Base-by-base conservation (phyloP, 495 filamentous ascomycete genomes). In the Rostrohypoxylon terebratum region DNA sequence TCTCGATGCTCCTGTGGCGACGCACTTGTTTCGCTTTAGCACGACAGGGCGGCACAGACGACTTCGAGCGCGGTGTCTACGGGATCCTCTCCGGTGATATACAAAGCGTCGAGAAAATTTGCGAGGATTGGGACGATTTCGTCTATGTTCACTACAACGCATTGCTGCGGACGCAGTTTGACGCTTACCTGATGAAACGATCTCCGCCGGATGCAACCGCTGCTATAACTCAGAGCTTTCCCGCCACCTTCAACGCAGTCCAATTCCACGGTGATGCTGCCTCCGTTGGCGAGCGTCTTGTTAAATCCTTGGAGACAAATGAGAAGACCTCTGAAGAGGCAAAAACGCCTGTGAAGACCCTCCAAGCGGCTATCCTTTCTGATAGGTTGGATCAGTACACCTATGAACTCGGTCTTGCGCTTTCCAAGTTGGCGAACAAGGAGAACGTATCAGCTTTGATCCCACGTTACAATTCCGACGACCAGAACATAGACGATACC, bases 131-230 rank as follows among this genome's bases (percentile, higher is more conserved):
- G 91, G 93, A 98, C 68, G 96, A 99, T 78, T 88, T 91, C 69
- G 86, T 98, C n/a, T 98, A 94, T 75, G 91, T 90, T 7, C 89
- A 93, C 75, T 96, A 94, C 84, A 97, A 96, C 74, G 87, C 91
- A 8, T 81, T 95, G 28, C 83, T 99, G 14, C 83, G 93, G 47
- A 84, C 85, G 0, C 87, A 90, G 67, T 92, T 92, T 76, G 91
- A 93, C 65, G 70, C 72, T 3, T 92, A 88, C 76, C 71, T 93
- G 31, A 78, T 83, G 63, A 79, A 77, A 33, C 80, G 84, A 62
- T 85, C 81, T 45, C 73, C 84, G 14, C 77, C 83, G 14, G 78
- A 81, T 21, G 72, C 83, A 5, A 79, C 81, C 6, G 69, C 79
- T 33, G 68, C 76, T 14, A 65, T 83, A 18, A 75, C 75, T 16